phyloP scores from a whole-genome alignment of 1,284 basidiomycete genomes.

The Malassezia caprae region DNA sequence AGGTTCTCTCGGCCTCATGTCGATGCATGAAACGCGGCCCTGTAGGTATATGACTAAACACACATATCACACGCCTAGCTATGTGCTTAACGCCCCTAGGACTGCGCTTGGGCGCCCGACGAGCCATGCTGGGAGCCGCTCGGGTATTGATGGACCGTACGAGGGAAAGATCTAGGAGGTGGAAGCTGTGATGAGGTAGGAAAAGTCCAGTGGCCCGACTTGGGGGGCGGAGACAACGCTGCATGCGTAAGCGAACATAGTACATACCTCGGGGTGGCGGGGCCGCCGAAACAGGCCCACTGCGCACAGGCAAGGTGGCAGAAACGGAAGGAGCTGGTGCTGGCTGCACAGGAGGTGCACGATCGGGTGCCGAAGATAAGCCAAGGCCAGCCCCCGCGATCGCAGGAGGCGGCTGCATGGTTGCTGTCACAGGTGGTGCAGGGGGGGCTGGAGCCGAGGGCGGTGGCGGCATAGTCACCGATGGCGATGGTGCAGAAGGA shows the following conservation, averaged over 20 bases:
- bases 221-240: slow-evolving; percentile 10
- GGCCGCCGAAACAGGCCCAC: background rate
- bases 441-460: slow-evolving; percentile 2
- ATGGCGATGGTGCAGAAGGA: background rate
- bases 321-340: background rate
- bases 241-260: background rate
- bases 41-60: slow-evolving; percentile 9
- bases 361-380: background rate
- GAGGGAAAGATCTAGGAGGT: slow-evolving; percentile 16
- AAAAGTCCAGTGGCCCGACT: slow-evolving; percentile 16
- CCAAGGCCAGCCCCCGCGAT: background rate
- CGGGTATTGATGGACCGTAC: slow-evolving; percentile 14
- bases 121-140: slow-evolving; percentile 8
- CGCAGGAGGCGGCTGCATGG: background rate
- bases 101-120: background rate
- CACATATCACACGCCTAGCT: background rate
- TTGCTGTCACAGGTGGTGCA: background rate
- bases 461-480: background rate
- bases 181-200: slow-evolving; percentile 8
- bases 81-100: background rate
- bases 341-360: background rate
- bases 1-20: background rate
- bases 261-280: background rate
- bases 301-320: slow-evolving; percentile 3
- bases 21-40: background rate